Percentiles rank a stretch among this genome's conserved stretches.
phyloP scores from a whole-genome alignment of 805 yeast genomes.

The Metschnikowia similis region DNA sequence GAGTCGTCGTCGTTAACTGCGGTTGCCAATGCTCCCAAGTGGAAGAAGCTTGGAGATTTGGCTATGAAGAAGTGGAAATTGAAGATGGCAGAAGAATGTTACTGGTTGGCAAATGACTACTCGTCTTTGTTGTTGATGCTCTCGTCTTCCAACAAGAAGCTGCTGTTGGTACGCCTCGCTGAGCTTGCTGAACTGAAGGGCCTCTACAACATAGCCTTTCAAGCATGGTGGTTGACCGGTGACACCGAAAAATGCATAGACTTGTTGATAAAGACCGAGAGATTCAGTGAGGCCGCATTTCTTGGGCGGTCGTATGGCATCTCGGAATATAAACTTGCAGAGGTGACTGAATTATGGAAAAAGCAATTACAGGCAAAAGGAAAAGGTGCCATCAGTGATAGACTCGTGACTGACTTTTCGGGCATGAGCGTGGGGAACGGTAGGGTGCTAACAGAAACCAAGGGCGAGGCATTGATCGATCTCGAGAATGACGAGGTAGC shows the following conservation, averaged over 20 bases:
- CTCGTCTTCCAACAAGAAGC: conserved; percentile 71
- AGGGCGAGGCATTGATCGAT: conserved; percentile 17
- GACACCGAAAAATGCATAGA: conserved; percentile 60
- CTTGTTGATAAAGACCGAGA: conserved; percentile 61
- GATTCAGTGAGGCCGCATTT: conserved; percentile 81
- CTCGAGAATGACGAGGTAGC: conserved; percentile 10
- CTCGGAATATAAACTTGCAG: conserved; percentile 36
- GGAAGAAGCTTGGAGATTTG: conserved; percentile 90
- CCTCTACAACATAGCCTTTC: conserved; percentile 85
- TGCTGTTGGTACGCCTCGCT: conserved; percentile 60
- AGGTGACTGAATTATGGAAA: conserved; percentile 66
- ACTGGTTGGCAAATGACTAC: conserved; percentile 72
- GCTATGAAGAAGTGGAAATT: conserved; percentile 77
- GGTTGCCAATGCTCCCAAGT: conserved; percentile 46
- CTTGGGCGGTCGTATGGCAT: conserved; percentile 68
- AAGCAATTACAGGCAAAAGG: conserved; percentile 46
- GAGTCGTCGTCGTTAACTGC: conserved; percentile 47
- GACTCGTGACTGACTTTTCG: conserved; percentile 47
- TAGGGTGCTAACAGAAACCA: neutral
- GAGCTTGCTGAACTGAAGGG: conserved; percentile 66
- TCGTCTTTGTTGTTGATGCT: conserved; percentile 78
- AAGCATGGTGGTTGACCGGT: conserved; percentile 84
- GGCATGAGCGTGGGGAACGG: conserved; percentile 17
- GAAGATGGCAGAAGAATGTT: conserved; percentile 74
- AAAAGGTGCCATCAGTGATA: conserved; percentile 55